Percentiles rank a stretch among this genome's conserved stretches.
phyloP scores from a whole-genome alignment of 495 filamentous ascomycete genomes.

The Penicillium atrosanguineum region DNA sequence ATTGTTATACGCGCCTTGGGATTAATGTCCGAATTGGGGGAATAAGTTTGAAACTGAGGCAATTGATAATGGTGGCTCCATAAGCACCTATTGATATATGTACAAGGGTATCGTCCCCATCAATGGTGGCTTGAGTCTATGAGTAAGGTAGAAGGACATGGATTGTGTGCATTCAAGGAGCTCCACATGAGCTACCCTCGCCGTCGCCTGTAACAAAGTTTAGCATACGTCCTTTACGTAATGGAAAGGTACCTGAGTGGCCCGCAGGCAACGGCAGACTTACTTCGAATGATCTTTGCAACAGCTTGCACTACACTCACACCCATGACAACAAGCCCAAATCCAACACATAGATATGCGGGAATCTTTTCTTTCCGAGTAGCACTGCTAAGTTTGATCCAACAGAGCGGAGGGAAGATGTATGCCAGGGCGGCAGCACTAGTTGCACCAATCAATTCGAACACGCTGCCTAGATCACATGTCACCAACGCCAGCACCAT shows the following conservation, averaged over 20 bases:
- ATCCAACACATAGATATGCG: conserved; percentile 65
- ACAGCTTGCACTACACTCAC: conserved; percentile 77
- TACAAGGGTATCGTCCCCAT: background rate
- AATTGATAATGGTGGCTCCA: background rate
- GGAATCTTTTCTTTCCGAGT: conserved; percentile 70
- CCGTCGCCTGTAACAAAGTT: conserved; percentile 13
- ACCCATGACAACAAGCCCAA: conserved; percentile 79
- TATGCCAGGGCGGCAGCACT: conserved; percentile 92
- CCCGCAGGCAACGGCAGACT: conserved; percentile 3
- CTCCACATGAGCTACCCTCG: conserved; percentile 11
- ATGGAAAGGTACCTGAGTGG: background rate
- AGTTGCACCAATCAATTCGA: conserved; percentile 93
- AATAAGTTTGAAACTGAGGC: background rate
- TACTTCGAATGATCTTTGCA: conserved; percentile 59
- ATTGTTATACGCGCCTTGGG: background rate
- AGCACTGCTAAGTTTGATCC: conserved; percentile 77
- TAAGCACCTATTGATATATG: background rate
- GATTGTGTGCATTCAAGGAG: conserved; percentile 1
- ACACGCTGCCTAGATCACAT: conserved; percentile 89
- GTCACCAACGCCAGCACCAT: conserved; percentile 77
- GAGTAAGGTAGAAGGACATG: background rate
- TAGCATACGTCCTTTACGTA: background rate
- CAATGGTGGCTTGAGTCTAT: background rate
- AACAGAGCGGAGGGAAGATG: conserved; percentile 92
- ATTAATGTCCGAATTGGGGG: no score